Conservation (phyloP, 352 stramenopile species). For the Nothophytophthora sp. region DNA sequence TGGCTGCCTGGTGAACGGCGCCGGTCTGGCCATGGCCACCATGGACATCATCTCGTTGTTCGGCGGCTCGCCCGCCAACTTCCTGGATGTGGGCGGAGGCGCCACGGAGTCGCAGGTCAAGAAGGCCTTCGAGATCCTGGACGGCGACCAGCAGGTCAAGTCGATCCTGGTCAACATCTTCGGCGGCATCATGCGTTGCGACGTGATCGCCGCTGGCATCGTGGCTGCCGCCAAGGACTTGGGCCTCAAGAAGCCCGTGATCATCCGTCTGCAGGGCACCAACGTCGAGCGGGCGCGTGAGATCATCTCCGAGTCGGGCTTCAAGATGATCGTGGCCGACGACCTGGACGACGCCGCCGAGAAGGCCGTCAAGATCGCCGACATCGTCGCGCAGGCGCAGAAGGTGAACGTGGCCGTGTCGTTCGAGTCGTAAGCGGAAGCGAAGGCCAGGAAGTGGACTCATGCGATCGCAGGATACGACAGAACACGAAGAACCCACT, state of each 20-base stretch:
- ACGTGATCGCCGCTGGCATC: constrained; percentile 97
- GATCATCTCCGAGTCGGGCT: constrained; percentile 92
- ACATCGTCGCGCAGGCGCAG: constrained; percentile 79
- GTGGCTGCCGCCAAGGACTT: constrained; percentile 96
- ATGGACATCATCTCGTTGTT: constrained; percentile 99
- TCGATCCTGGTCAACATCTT: constrained; percentile 99
- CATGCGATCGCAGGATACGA: constrained; percentile 14
- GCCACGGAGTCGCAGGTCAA: constrained; percentile 92
- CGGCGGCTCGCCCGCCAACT: constrained; percentile 97
- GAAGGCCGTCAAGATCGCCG: constrained; percentile 94
- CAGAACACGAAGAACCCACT: constrained; percentile 21
- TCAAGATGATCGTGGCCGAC: constrained; percentile 94
- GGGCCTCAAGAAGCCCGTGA: constrained; percentile 97
- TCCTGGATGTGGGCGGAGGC: constrained; percentile 98
- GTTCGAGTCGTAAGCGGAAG: constrained; percentile 70
- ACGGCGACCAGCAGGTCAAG: constrained; percentile 95
- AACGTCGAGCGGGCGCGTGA: constrained; percentile 96
- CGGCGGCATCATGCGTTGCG: constrained; percentile 99
- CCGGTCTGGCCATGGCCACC: constrained; percentile 98
- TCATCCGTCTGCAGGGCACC: constrained; percentile 98
- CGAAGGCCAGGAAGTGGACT: no score
- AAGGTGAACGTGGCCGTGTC: constrained; percentile 71
- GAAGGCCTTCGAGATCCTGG: constrained; percentile 87
- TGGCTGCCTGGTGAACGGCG: constrained; percentile 99
- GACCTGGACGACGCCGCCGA: constrained; percentile 96